Percentiles rank a stretch among this genome's conserved stretches.
These are phyloP conservation scores for Lactifluus subvellereus DNA, from an alignment of 768 basidiomycete genomes.

Conservation along the genomic window DNA sequence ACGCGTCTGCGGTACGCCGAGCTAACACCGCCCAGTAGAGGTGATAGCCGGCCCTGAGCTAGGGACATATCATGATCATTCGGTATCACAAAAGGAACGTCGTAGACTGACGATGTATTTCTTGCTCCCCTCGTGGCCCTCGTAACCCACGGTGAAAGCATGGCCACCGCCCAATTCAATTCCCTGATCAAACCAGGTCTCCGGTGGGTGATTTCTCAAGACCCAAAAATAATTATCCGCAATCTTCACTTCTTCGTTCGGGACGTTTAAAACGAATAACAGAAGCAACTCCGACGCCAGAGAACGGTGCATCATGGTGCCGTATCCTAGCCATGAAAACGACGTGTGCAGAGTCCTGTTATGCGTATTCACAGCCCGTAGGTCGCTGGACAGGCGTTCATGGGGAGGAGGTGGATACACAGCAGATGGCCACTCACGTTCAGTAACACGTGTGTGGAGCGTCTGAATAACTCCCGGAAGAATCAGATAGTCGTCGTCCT, in stretches of 20 bases:
- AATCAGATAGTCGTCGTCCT: constrained; percentile 70
- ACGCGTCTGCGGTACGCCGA: constrained; percentile 9
- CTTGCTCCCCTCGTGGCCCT: constrained; percentile 53
- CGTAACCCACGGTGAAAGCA: constrained; percentile 54
- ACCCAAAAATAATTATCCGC: constrained; percentile 67
- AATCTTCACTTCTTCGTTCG: constrained; percentile 52
- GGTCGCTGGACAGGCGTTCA: constrained; percentile 50
- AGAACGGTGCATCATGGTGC: constrained; percentile 45
- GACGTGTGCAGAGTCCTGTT: constrained; percentile 42
- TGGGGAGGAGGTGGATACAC: constrained; percentile 57
- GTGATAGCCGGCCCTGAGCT: constrained; percentile 43
- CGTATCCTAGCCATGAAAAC: constrained; percentile 65
- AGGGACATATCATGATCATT: not conserved
- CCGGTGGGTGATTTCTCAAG: constrained; percentile 48
- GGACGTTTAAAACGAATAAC: constrained; percentile 41
- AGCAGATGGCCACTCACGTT: constrained; percentile 25
- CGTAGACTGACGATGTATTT: constrained; percentile 47
- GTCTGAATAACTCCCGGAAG: constrained; percentile 49
- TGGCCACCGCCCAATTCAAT: constrained; percentile 53
- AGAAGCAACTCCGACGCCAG: constrained; percentile 43
- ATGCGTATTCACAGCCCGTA: constrained; percentile 39
- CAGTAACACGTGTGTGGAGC: constrained; percentile 39
- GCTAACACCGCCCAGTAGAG: constrained; percentile 21
- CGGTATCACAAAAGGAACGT: not conserved
- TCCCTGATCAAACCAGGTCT: constrained; percentile 61